Evolutionary conservation across 805 yeast genomes (phyloP), one percentile per base, ranked within the genome.

Genomic region (Yamadazyma tumulicola): DNA sequence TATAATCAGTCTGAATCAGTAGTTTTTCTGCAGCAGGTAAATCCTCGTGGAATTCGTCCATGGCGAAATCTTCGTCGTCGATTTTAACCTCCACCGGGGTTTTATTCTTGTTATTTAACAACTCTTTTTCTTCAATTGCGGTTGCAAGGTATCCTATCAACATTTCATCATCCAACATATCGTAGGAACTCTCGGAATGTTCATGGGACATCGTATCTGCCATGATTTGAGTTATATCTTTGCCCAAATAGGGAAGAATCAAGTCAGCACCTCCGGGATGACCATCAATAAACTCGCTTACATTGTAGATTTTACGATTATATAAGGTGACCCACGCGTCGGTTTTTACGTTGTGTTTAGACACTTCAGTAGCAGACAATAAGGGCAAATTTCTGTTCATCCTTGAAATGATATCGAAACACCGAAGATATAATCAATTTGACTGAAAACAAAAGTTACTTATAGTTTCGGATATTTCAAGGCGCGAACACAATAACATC

Each of bases 171-270:
- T 82, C 85, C 43, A 91, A 65, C 74, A 89, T 81, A 34, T 85
- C 93, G 57, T 85, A 83, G 1, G 97, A 95, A 30, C 81, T 66
- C 42, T 85, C 91, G 4, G 93, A 79, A 58, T 91, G 96, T 32
- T 74, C 77, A 55, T 89, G 96, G 23, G 81, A 69, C 3, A 64
- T 64, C 14, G 66, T 67, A 51, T 91, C 97, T 6, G 81, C 78
- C 73, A 91, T 74, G 31, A 87, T 79, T 34, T 75, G 76, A 7
- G 96, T 85, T 34, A 75, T 55, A 44, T 77, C 83, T 45, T 72
- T 67, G 15, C 83, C 86, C 23, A 76, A 79, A 45, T 73, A 73
- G 3, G 74, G 77, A 35, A 73, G 39, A 31, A 79, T 69, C n/a
- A 77, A 44, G 38, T 77, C 81, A 4, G 62, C 67, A 17, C 86